Percentiles rank a stretch among this genome's conserved stretches.
Evolutionary conservation across 495 filamentous ascomycete species (phyloP).

Genomic region (Xylaria bambusicola): DNA sequence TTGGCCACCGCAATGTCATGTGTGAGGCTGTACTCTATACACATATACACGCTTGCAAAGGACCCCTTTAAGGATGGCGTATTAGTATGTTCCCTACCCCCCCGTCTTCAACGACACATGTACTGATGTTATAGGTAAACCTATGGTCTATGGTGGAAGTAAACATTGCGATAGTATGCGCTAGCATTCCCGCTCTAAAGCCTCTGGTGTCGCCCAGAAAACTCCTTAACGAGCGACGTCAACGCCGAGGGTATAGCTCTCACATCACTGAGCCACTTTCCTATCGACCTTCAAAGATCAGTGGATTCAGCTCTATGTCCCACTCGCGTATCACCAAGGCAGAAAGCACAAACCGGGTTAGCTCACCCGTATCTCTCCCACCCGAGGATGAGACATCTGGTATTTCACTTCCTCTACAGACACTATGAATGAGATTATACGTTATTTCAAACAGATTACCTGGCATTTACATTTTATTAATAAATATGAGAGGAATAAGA

Average conservation of each 20-base stretch:
- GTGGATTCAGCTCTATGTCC: constrained; percentile 5
- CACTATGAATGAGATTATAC: constrained; percentile 3
- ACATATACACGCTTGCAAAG: constrained; percentile 34
- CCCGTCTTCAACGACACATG: neutral
- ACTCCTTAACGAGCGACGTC: constrained; percentile 19
- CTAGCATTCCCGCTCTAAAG: constrained; percentile 34
- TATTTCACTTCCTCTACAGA: constrained; percentile 10
- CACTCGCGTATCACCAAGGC: neutral
- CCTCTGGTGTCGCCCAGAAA: constrained; percentile 24
- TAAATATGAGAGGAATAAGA: no score
- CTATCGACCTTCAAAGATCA: constrained; percentile 3
- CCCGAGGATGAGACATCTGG: constrained; percentile 7
- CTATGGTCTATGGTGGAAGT: constrained; percentile 50
- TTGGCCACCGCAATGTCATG: constrained; percentile 46
- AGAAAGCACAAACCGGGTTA: neutral
- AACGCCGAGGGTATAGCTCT: constrained; percentile 9
- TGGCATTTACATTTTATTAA: no score
- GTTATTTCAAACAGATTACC: no score
- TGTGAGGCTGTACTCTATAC: constrained; percentile 47
- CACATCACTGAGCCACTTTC: constrained; percentile 10
- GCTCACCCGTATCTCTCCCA: neutral
- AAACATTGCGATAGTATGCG: constrained; percentile 37
- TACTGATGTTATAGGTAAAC: constrained; percentile 31
- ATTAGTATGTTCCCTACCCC: constrained; percentile 19
- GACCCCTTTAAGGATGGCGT: constrained; percentile 44